A percentile compares a stretch with the other conserved stretches of the same genome.
Evolutionary conservation across 2,329 filamentous ascomycete genomes (phyloP).

Genomic region (Kalmusia sp.): DNA sequence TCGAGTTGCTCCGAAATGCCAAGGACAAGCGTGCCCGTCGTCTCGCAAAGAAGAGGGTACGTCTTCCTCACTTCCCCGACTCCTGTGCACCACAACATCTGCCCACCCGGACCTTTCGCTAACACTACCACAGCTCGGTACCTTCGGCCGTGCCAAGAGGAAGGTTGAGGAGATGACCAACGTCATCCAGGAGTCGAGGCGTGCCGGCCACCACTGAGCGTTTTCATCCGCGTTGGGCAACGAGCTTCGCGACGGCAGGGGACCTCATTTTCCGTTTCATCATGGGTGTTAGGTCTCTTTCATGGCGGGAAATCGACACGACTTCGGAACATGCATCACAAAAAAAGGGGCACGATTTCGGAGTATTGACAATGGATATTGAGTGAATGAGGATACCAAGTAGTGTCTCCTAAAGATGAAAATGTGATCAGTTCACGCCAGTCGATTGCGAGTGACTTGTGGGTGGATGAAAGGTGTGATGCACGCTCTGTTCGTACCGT

Average conservation of each 20-base stretch:
- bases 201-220: slow-evolving; percentile 71
- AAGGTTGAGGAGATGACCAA: slow-evolving; percentile 99
- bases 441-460: too few relatives aligned
- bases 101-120: slow-evolving; percentile 25
- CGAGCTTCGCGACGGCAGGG: slow-evolving; percentile 28
- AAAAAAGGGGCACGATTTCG: slow-evolving; percentile 40
- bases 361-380: slow-evolving; percentile 41
- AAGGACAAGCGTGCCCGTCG: slow-evolving; percentile 99
- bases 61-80: slow-evolving; percentile 47
- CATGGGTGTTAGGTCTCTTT: slow-evolving; percentile 45
- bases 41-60: slow-evolving; percentile 98
- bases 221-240: slow-evolving; percentile 29
- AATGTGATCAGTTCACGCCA: slow-evolving; percentile 48
- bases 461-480: too few relatives aligned
- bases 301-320: slow-evolving; percentile 38
- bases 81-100: background rate
- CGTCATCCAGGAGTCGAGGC: slow-evolving; percentile 95
- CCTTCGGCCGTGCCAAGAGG: slow-evolving; percentile 97
- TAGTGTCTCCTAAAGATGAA: slow-evolving; percentile 44
- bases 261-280: slow-evolving; percentile 42
- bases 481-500: too few relatives aligned
- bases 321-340: slow-evolving; percentile 38
- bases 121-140: slow-evolving; percentile 75
- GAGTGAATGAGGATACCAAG: slow-evolving; percentile 38
- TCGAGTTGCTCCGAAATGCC: slow-evolving; percentile 98